These are phyloP conservation scores for Cladosporium sp. DNA, from an alignment of 2,329 filamentous ascomycete genomes.

Conservation along the genomic window DNA sequence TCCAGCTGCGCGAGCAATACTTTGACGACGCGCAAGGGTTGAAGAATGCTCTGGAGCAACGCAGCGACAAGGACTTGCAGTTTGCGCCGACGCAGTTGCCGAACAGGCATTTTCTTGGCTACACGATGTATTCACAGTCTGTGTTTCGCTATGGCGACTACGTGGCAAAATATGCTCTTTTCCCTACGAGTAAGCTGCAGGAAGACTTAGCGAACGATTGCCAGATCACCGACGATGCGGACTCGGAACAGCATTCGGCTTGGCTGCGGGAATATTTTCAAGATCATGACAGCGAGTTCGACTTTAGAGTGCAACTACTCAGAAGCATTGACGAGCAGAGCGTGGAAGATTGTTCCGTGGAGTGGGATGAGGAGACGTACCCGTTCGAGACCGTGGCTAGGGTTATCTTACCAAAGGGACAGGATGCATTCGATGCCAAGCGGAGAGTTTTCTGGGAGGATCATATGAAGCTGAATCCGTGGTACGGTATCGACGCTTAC, in stretches of 20 bases:
- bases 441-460: constrained; percentile 36
- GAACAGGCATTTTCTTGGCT: constrained; percentile 42
- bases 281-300: constrained; percentile 31
- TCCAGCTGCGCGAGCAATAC: constrained; percentile 33
- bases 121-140: constrained; percentile 35
- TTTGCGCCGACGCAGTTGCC: constrained; percentile 33
- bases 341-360: constrained; percentile 34
- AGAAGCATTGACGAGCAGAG: constrained; percentile 32
- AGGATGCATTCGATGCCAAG: constrained; percentile 30
- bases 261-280: constrained; percentile 33
- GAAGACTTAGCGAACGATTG: constrained; percentile 24
- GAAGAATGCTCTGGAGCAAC: constrained; percentile 28
- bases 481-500: constrained; percentile 33
- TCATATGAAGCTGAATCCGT: constrained; percentile 32
- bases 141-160: constrained; percentile 35
- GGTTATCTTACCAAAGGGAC: constrained; percentile 29
- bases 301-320: constrained; percentile 36
- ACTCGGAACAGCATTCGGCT: constrained; percentile 27
- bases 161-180: constrained; percentile 34
- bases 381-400: constrained; percentile 35
- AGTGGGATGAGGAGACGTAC: constrained; percentile 36
- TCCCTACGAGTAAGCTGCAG: constrained; percentile 26
- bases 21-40: constrained; percentile 30
- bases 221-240: constrained; percentile 24
- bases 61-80: constrained; percentile 35